These are phyloP conservation scores for Leccinum arenicola DNA, from an alignment of 768 basidiomycete species.

Conservation along the genomic window DNA sequence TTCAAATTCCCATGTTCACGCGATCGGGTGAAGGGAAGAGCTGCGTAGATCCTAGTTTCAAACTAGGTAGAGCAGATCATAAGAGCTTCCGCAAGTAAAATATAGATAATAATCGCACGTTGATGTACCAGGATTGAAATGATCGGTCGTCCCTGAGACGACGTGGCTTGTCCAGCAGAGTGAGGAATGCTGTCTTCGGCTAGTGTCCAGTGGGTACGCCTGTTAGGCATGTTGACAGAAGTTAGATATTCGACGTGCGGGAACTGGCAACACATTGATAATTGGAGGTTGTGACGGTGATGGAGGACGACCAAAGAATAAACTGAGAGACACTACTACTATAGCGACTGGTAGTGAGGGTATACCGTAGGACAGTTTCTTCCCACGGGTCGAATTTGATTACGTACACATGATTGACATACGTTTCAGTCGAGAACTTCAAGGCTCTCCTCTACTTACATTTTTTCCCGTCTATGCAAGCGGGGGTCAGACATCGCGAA, in stretches of 20 bases:
- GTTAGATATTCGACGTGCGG: neutral
- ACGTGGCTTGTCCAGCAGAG: neutral
- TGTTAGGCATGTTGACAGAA: neutral
- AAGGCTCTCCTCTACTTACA: too few species aligned
- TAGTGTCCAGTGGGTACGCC: neutral
- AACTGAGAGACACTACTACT: too few species aligned
- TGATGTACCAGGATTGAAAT: neutral
- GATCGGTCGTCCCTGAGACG: neutral
- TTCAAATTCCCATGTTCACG: neutral
- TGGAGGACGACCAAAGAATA: too few species aligned
- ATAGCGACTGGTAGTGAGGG: too few species aligned
- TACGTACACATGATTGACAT: too few species aligned
- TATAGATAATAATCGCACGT: neutral
- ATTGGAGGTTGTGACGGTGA: too few species aligned
- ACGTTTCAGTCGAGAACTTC: too few species aligned
- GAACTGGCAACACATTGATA: neutral
- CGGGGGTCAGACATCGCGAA: too few species aligned
- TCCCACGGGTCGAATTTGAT: too few species aligned
- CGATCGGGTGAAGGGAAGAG: neutral
- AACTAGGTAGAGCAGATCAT: neutral
- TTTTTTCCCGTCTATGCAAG: too few species aligned
- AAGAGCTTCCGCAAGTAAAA: neutral
- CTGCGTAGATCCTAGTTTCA: neutral
- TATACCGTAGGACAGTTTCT: too few species aligned
- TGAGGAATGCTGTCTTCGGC: neutral